phyloP scores from a whole-genome alignment of 495 filamentous ascomycete species.

The Penicillium simplicissimum region DNA sequence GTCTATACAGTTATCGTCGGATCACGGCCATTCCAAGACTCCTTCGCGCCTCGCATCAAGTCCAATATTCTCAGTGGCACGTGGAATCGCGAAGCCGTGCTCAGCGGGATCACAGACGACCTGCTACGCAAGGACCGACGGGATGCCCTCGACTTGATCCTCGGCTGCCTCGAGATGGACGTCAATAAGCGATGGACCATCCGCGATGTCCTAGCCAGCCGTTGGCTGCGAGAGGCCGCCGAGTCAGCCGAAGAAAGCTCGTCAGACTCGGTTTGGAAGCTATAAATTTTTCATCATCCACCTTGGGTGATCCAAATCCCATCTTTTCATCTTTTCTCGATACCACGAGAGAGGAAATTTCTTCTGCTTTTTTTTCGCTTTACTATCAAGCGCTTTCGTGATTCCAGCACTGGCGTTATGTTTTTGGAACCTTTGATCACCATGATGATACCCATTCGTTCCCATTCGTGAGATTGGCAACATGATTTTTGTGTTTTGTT shows the following conservation, averaged over 20 bases:
- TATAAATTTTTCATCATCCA: conserved; percentile 24
- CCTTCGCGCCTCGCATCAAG: conserved; percentile 58
- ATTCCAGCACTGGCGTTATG: conserved; percentile 7
- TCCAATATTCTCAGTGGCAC: conserved; percentile 62
- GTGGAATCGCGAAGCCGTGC: conserved; percentile 58
- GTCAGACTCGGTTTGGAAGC: conserved; percentile 37
- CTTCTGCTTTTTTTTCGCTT: conserved; percentile 17
- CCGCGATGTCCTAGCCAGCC: conserved; percentile 51
- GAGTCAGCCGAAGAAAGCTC: conserved; percentile 31
- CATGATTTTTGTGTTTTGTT: not conserved
- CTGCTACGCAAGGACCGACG: conserved; percentile 30
- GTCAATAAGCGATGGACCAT: conserved; percentile 54
- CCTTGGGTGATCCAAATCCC: not conserved
- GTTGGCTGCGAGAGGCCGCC: conserved; percentile 53
- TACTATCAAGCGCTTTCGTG: conserved; percentile 9
- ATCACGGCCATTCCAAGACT: conserved; percentile 66
- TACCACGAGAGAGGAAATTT: conserved; percentile 20
- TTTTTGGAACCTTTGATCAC: not conserved
- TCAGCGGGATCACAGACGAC: conserved; percentile 33
- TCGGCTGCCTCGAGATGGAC: conserved; percentile 55
- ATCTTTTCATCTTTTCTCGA: not conserved
- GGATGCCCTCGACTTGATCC: conserved; percentile 52
- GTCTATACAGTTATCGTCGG: conserved; percentile 64
- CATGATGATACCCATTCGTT: conserved; percentile 28
- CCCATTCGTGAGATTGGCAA: conserved; percentile 6